Base-by-base conservation (phyloP, 108 stramenopile species). In the Cylindrotheca closterium region DNA sequence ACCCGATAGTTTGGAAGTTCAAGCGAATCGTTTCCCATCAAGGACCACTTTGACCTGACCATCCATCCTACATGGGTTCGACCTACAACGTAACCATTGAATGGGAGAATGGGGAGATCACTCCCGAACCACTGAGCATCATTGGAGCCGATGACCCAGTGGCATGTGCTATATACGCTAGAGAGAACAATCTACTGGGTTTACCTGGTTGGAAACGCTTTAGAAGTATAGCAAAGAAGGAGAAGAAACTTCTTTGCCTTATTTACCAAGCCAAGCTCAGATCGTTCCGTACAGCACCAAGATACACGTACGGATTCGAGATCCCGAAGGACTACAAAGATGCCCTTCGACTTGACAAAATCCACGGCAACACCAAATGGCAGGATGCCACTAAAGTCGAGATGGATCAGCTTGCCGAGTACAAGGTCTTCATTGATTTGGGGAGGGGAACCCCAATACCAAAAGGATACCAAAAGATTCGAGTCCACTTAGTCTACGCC, bases 351-450 rank as follows among this genome's bases (percentile, higher is more conserved):
- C 23, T 73, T 28, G 71, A 81, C 51, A 1, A n/a, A 28, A n/a
- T 21, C 17, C 70, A 74, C 33, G 77, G 74, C 0, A 78, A 78
- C 49, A 78, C 51, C 17, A 37, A 47, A 26, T 82, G 77, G 77
- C 33, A 53, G 22, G 77, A 82, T 15, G 61, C 74, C 2, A 51
- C 27, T 5, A 34, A 49, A 0, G 1, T 53, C 22, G 75, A 73
- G 51, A 0, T 69, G 27, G 4, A 45, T 15, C 68, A 69, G 27
- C 22, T 69, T 12, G 19, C 56, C n/a, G 65, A 67, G 15, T 68
- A 78, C 31, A 2, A 55, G 4, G 53, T 65, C 42, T 78, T 78
- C 59, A 30, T 33, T 17, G 70, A 71, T 45, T 4, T 31, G 1
- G 75, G 64, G 5, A 47, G 29, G 19, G 34, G 33, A 59, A 33